These are phyloP conservation scores for Boeremia exigua DNA, from an alignment of 2,329 filamentous ascomycete genomes.

Conservation along the genomic window DNA sequence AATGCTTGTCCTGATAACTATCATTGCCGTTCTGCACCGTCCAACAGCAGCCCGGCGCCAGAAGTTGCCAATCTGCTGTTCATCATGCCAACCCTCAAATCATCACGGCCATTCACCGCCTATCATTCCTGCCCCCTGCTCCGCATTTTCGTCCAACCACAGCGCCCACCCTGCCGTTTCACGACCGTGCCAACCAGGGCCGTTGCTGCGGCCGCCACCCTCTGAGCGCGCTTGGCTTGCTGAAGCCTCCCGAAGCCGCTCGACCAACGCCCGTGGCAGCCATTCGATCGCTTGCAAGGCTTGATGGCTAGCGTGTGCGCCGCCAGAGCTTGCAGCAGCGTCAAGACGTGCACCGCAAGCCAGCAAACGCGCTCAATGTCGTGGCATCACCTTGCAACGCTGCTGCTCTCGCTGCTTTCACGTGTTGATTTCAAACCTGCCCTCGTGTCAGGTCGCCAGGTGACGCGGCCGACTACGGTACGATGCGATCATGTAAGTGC, in stretches of 20 bases:
- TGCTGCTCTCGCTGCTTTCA: not conserved
- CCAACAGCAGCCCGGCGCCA: slow-evolving; percentile 2
- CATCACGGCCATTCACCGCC: slow-evolving; percentile 13
- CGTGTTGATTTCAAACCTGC: slow-evolving; percentile 2
- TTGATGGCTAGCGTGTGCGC: slow-evolving; percentile 8
- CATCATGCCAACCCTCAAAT: slow-evolving; percentile 4
- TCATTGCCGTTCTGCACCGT: not conserved
- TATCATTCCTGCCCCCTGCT: slow-evolving; percentile 16
- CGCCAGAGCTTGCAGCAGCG: slow-evolving; percentile 6
- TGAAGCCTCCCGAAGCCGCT: slow-evolving; percentile 16
- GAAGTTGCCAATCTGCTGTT: slow-evolving; percentile 13
- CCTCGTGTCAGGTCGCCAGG: slow-evolving; percentile 3
- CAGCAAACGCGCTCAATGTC: not conserved
- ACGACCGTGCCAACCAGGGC: slow-evolving; percentile 10
- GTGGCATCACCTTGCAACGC: slow-evolving; percentile 4
- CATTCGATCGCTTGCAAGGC: slow-evolving; percentile 17
- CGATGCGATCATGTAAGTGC: slow-evolving; percentile 1
- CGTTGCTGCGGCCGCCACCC: slow-evolving; percentile 15
- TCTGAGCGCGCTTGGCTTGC: slow-evolving; percentile 8
- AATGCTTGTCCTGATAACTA: slow-evolving; percentile 10
- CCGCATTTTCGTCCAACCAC: slow-evolving; percentile 12
- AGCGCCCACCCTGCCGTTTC: slow-evolving; percentile 10
- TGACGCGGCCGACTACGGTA: slow-evolving; percentile 11
- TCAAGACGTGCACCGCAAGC: slow-evolving; percentile 1
- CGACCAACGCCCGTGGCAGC: not conserved